Evolutionary conservation across 805 yeast genomes (phyloP).

Genomic region (Scheffersomyces lignosus): DNA sequence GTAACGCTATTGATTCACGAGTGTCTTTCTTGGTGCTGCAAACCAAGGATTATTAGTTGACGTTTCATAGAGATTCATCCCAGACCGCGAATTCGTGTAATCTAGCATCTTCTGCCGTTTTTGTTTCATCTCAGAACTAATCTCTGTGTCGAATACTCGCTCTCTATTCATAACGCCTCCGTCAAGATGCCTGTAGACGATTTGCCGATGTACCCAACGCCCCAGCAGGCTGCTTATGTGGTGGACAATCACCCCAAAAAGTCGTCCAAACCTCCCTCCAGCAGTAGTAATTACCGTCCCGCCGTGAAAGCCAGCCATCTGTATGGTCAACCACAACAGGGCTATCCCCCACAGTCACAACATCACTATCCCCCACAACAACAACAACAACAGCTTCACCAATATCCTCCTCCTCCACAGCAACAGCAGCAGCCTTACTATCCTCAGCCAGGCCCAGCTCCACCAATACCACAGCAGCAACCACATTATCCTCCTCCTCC

Average conservation of each 20-base stretch:
- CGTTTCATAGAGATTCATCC: too few relatives aligned
- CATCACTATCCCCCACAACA: constrained; percentile 1
- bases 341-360: constrained; percentile 4
- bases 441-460: constrained; percentile 4
- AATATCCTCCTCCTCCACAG: constrained; percentile 8
- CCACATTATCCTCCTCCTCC: constrained; percentile 4
- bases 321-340: constrained; percentile 5
- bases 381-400: constrained; percentile 6
- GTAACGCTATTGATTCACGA: too few relatives aligned
- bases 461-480: constrained; percentile 2
- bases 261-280: background rate
- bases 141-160: too few relatives aligned
- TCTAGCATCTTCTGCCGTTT: too few relatives aligned
- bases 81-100: too few relatives aligned
- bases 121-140: too few relatives aligned
- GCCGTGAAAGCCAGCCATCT: constrained; percentile 10
- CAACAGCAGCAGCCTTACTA: constrained; percentile 9
- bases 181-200: constrained; percentile 31
- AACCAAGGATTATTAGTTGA: too few relatives aligned
- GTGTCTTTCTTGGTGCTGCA: too few relatives aligned
- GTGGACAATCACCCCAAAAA: constrained; percentile 16
- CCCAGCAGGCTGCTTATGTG: constrained; percentile 41
- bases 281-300: background rate
- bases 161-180: too few relatives aligned
- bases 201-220: constrained; percentile 47